phyloP scores from a whole-genome alignment of 352 stramenopile genomes.

The Globisporangium acanthophoron region DNA sequence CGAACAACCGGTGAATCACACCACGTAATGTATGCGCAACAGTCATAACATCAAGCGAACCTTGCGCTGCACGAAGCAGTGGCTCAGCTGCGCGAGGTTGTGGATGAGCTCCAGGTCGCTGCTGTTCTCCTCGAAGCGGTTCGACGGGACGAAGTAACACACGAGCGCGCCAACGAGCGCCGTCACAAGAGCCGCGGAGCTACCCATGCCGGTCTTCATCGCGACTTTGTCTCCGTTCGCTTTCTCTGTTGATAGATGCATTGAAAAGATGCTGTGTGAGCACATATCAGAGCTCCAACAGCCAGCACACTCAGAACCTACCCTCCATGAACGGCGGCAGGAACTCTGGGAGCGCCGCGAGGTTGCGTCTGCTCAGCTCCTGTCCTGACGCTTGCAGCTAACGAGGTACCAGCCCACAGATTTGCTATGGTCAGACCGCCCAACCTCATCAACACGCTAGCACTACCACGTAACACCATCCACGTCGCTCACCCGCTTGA shows the following conservation, averaged over 20 bases:
- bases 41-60: slow-evolving; percentile 16
- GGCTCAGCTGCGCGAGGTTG: slow-evolving; percentile 93
- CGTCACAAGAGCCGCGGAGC: slow-evolving; percentile 93
- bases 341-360: slow-evolving; percentile 79
- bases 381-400: slow-evolving; percentile 69
- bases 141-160: slow-evolving; percentile 68
- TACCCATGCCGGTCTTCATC: slow-evolving; percentile 95
- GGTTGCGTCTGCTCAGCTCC: slow-evolving; percentile 47
- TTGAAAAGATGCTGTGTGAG: neutral
- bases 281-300: neutral
- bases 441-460: neutral
- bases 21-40: neutral
- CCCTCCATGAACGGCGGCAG: slow-evolving; percentile 59
- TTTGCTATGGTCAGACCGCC: neutral
- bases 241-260: slow-evolving; percentile 16
- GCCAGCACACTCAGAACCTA: neutral
- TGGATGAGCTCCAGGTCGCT: slow-evolving; percentile 72
- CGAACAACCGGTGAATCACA: neutral
- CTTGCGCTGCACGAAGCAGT: slow-evolving; percentile 96
- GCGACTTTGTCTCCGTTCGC: slow-evolving; percentile 43
- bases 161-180: slow-evolving; percentile 91
- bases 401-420: neutral
- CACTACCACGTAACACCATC: neutral
- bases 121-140: slow-evolving; percentile 14
- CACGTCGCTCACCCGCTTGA: slow-evolving; percentile 29